Evolutionary conservation across 768 basidiomycete species (phyloP).

Genomic region (Scleroderma citrinum): DNA sequence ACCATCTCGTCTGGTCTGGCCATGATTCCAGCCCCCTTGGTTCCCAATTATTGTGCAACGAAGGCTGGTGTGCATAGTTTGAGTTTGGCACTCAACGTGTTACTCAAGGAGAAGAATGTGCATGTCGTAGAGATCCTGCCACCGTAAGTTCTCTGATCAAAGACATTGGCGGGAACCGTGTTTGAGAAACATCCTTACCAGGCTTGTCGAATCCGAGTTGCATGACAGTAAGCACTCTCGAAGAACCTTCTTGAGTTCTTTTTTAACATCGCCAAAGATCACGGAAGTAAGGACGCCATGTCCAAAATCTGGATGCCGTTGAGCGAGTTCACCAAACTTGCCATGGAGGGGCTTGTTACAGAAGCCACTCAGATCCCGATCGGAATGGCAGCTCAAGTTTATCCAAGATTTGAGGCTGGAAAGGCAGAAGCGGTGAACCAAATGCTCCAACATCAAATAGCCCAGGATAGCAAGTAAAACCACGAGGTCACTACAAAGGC

Average conservation of each 20-base stretch:
- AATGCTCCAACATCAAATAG: not conserved
- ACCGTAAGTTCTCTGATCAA: conserved; percentile 35
- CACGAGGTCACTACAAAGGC: too few species aligned
- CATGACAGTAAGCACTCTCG: conserved; percentile 42
- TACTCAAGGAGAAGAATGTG: conserved; percentile 45
- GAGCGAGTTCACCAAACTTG: conserved; percentile 37
- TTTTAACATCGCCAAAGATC: conserved; percentile 41
- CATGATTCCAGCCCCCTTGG: conserved; percentile 36
- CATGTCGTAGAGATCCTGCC: conserved; percentile 53
- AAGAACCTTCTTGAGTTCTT: not conserved
- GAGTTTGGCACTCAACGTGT: conserved; percentile 39
- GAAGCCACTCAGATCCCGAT: conserved; percentile 29
- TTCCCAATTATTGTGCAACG: conserved; percentile 49
- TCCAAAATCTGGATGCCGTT: conserved; percentile 56
- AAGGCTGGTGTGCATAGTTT: conserved; percentile 56
- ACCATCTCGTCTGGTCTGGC: conserved; percentile 50
- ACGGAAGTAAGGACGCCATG: conserved; percentile 42
- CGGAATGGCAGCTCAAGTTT: conserved; percentile 11
- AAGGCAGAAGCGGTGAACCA: conserved; percentile 17
- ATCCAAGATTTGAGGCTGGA: conserved; percentile 25
- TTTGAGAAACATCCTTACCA: conserved; percentile 13
- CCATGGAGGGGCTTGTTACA: conserved; percentile 33
- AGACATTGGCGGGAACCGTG: not conserved
- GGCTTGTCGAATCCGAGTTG: conserved; percentile 56
- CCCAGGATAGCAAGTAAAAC: not conserved